Evolutionary conservation across 257 asterid genomes (phyloP).

Genomic region (Capsicum baccatum): DNA sequence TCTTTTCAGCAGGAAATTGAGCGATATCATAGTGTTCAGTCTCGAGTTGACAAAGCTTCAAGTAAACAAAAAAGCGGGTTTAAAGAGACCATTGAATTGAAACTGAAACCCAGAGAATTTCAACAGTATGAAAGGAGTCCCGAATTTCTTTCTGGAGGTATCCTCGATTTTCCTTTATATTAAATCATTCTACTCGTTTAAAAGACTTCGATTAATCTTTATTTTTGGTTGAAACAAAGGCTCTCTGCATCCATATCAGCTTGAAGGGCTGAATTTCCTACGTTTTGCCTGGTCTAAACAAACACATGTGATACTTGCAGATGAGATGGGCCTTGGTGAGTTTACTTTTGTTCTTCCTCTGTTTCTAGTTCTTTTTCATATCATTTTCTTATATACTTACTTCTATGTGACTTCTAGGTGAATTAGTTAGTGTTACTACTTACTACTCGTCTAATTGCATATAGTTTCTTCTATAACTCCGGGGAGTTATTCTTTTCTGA

Average conservation of each 20-base stretch:
- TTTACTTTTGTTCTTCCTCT: slow-evolving; percentile 28
- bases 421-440: background rate
- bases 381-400: slow-evolving; percentile 14
- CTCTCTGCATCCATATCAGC: slow-evolving; percentile 98
- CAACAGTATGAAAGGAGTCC: slow-evolving; percentile 93
- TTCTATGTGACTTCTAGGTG: background rate
- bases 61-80: slow-evolving; percentile 61
- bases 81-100: slow-evolving; percentile 66
- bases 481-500: slow-evolving; percentile 24
- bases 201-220: slow-evolving; percentile 4
- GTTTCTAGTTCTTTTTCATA: slow-evolving; percentile 20
- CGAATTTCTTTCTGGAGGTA: slow-evolving; percentile 90
- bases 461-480: background rate
- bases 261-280: slow-evolving; percentile 95
- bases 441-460: background rate
- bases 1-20: slow-evolving; percentile 86
- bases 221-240: slow-evolving; percentile 47
- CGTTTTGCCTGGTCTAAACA: slow-evolving; percentile 96
- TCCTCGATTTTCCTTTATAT: background rate
- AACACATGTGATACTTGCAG: slow-evolving; percentile 96
- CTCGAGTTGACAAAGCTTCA: slow-evolving; percentile 44
- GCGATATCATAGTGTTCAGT: slow-evolving; percentile 61
- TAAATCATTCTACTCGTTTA: slow-evolving; percentile 9
- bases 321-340: slow-evolving; percentile 99
- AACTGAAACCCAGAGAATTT: slow-evolving; percentile 77